These are phyloP conservation scores for Carex cristatella DNA, from an alignment of 176 grass and related monocot genomes.

Conservation along the genomic window DNA sequence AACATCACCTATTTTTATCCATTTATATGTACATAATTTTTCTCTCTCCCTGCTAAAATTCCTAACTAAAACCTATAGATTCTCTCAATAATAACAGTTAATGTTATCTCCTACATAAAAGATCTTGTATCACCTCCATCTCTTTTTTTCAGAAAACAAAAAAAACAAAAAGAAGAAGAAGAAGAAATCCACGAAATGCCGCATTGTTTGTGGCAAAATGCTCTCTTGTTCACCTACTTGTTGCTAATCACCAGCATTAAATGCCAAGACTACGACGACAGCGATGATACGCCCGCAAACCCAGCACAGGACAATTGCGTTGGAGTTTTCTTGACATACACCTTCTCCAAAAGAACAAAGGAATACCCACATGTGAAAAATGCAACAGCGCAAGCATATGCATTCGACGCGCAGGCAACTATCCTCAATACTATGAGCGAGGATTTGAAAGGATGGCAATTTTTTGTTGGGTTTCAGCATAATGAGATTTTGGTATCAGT, in stretches of 20 bases:
- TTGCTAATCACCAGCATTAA: neutral
- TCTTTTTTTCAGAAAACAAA: no score
- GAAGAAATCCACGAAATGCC: constrained; percentile 1
- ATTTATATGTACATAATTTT: neutral
- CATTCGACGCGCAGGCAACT: constrained; percentile 49
- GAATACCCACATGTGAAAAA: constrained; percentile 88
- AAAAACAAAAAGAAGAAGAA: no score
- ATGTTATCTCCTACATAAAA: neutral
- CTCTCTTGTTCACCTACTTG: constrained; percentile 15
- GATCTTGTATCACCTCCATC: neutral
- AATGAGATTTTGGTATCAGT: constrained; percentile 66
- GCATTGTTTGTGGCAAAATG: constrained; percentile 19
- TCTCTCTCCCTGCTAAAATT: neutral
- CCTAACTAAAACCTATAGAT: neutral
- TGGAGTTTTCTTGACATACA: constrained; percentile 82
- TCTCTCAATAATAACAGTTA: neutral
- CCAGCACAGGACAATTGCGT: constrained; percentile 68
- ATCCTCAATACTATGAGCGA: constrained; percentile 76
- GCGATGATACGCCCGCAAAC: constrained; percentile 10
- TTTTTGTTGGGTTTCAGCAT: constrained; percentile 93
- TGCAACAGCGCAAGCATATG: constrained; percentile 84
- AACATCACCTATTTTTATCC: constrained; percentile 21
- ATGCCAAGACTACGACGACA: constrained; percentile 51
- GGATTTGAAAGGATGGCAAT: constrained; percentile 73
- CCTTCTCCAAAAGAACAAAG: constrained; percentile 60